Percentiles rank a stretch among this genome's conserved stretches.
These are phyloP conservation scores for Trametes sp. DNA, from an alignment of 1,284 basidiomycete species.

Conservation along the genomic window DNA sequence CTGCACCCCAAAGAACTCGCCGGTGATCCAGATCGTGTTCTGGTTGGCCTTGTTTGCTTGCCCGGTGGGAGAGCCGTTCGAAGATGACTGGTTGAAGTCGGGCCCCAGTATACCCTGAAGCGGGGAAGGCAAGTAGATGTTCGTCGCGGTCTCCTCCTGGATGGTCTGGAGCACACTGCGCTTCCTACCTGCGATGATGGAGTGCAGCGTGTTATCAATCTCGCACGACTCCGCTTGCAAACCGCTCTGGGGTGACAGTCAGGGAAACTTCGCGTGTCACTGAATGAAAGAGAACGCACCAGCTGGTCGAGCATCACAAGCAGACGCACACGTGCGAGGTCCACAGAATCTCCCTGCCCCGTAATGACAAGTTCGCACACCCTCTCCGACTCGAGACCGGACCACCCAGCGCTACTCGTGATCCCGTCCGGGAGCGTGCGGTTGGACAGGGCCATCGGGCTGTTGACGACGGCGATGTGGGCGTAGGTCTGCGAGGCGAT, in stretches of 20 bases:
- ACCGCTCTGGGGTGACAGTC: conserved; percentile 65
- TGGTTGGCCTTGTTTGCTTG: conserved; percentile 42
- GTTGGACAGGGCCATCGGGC: conserved; percentile 72
- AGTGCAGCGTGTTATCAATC: conserved; percentile 95
- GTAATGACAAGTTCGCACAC: conserved; percentile 93
- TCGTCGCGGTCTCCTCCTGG: conserved; percentile 97
- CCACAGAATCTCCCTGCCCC: conserved; percentile 88
- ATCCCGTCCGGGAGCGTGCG: conserved; percentile 80
- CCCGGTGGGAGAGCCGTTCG: conserved; percentile 33
- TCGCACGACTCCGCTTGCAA: conserved; percentile 91
- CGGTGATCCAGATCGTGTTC: conserved; percentile 95
- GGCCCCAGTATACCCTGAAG: conserved; percentile 86
- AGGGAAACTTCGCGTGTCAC: conserved; percentile 9
- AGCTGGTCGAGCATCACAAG: conserved; percentile 96
- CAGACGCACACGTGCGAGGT: conserved; percentile 88
- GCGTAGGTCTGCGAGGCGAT: conserved; percentile 90
- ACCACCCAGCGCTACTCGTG: conserved; percentile 77
- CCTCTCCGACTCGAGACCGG: conserved; percentile 92
- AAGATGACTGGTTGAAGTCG: conserved; percentile 47
- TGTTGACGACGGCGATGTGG: conserved; percentile 90
- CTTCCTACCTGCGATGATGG: conserved; percentile 92
- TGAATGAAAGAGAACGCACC: conserved; percentile 56
- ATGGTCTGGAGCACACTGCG: conserved; percentile 90
- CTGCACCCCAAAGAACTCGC: conserved; percentile 97
- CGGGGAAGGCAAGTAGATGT: conserved; percentile 94